Percentiles rank a stretch among this genome's conserved stretches.
These are phyloP conservation scores for Bryum argenteum DNA, from an alignment of 225 moss, liverwort and hornwort species.

Conservation along the genomic window DNA sequence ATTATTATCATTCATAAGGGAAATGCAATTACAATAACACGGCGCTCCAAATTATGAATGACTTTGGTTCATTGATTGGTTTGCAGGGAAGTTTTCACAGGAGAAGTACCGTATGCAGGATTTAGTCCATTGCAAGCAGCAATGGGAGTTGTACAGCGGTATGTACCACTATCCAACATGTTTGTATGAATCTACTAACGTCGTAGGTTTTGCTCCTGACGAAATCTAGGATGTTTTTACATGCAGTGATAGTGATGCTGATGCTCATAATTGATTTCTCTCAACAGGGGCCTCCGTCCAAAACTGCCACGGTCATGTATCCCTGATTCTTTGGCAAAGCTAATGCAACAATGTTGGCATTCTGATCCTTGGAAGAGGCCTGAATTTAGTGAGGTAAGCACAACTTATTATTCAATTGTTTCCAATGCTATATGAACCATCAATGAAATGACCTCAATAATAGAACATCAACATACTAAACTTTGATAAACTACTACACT, in stretches of 20 bases:
- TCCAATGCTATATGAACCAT: too few species aligned
- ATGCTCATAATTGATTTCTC: background rate
- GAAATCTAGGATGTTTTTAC: too few species aligned
- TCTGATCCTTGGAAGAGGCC: conserved; percentile 67
- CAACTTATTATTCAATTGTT: background rate
- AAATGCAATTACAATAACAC: too few species aligned
- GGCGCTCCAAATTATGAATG: background rate
- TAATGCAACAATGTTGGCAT: conserved; percentile 86
- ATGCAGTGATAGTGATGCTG: too few species aligned
- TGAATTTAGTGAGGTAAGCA: conserved; percentile 74
- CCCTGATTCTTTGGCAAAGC: conserved; percentile 49
- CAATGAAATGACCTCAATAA: too few species aligned
- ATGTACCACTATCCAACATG: background rate
- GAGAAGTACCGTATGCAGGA: conserved; percentile 80
- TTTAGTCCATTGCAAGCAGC: conserved; percentile 87
- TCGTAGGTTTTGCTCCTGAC: too few species aligned
- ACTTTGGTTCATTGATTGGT: background rate
- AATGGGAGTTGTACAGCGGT: conserved; percentile 93
- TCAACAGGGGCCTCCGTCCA: conserved; percentile 70
- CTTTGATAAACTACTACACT: too few species aligned
- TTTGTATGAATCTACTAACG: too few species aligned
- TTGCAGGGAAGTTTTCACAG: conserved; percentile 82
- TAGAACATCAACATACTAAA: too few species aligned
- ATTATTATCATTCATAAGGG: too few species aligned
- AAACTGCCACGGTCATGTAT: conserved; percentile 49